Evolutionary conservation across 139 green algal genomes (phyloP).

Genomic region (Pleodorina starrii): DNA sequence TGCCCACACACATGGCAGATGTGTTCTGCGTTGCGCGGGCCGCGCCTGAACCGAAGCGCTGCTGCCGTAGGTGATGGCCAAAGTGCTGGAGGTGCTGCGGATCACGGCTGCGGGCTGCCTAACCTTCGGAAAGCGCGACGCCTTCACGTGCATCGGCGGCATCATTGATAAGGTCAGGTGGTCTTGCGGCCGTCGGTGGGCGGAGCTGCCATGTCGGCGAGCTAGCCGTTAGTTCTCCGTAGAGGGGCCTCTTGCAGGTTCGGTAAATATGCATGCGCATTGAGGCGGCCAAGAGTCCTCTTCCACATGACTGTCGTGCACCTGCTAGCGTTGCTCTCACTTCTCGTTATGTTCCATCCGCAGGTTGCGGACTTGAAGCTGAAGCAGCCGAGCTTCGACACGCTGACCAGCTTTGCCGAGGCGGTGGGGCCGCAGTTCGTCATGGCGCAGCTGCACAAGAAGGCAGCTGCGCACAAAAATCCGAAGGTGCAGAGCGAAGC

Average conservation of each 20-base stretch:
- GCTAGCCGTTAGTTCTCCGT: too few species aligned
- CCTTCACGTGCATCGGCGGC: slow-evolving; percentile 79
- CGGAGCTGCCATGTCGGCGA: too few species aligned
- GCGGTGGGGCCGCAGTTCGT: slow-evolving; percentile 91
- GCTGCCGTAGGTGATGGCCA: slow-evolving; percentile 81
- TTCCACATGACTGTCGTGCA: too few species aligned
- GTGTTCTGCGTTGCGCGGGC: neutral
- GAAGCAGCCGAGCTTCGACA: slow-evolving; percentile 68
- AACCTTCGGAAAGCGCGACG: slow-evolving; percentile 74
- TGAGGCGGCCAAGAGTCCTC: too few species aligned
- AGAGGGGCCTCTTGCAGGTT: too few species aligned
- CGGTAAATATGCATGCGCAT: too few species aligned
- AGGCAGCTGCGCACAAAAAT: slow-evolving; percentile 91
- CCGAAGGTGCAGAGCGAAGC: slow-evolving; percentile 94
- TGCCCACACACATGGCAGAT: too few species aligned
- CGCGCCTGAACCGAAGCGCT: neutral
- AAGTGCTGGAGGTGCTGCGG: slow-evolving; percentile 89
- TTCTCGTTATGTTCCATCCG: too few species aligned
- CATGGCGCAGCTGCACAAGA: slow-evolving; percentile 85
- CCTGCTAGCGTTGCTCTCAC: too few species aligned
- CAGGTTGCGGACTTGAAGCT: slow-evolving; percentile 89
- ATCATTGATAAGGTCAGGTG: slow-evolving; percentile 76
- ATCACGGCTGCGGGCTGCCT: slow-evolving; percentile 56
- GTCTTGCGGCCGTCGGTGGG: too few species aligned
- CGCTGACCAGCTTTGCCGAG: slow-evolving; percentile 82